Evolutionary conservation across 257 asterid species (phyloP), one percentile per base, ranked within the genome.

Genomic region (Haberlea rhodopensis): DNA sequence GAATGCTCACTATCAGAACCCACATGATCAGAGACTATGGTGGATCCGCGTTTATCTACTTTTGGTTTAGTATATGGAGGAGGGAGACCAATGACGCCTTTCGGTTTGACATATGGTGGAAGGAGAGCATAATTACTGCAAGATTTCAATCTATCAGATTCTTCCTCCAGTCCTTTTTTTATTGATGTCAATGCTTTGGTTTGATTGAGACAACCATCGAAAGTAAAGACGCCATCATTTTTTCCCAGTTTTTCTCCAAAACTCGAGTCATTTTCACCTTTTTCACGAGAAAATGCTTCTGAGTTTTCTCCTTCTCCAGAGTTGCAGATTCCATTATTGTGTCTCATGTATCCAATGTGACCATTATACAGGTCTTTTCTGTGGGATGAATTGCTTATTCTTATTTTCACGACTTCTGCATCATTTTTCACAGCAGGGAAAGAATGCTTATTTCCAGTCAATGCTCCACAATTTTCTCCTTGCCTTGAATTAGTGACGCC

Each of bases 81-180:
- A 62, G 92, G 91, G 62, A 72, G 70, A 53, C 67, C 9, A 19
- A 55, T 29, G 32, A 60, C 79, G 71, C 77, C 79, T 46, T 79
- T 84, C 10, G 87, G 67, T 75, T 76, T 89, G 57, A 79, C 70
- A 68, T 89, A 92, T 53, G 98, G 97, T 49, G 99, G 95, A 48
- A 94, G 96, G 37, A 78, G 80, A 59, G 74, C 73, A 67, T 66
- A 69, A 26, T 49, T 74, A 4, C 73, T 69, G 74, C 63, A 56
- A 67, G 80, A 61, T 71, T 71, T 84, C 65, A 68, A 69, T 66
- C 74, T 61, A 49, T 81, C 85, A 63, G 75, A 46, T 62, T 68
- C 77, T 67, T 78, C 85, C 34, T 66, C 72, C 55, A 27, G 79
- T 63, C 27, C 75, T 60, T 68, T 73, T 66, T 66, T 66, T 28